Evolutionary conservation across 495 filamentous ascomycete species (phyloP).

Genomic region (Aspergillus cavernicola): DNA sequence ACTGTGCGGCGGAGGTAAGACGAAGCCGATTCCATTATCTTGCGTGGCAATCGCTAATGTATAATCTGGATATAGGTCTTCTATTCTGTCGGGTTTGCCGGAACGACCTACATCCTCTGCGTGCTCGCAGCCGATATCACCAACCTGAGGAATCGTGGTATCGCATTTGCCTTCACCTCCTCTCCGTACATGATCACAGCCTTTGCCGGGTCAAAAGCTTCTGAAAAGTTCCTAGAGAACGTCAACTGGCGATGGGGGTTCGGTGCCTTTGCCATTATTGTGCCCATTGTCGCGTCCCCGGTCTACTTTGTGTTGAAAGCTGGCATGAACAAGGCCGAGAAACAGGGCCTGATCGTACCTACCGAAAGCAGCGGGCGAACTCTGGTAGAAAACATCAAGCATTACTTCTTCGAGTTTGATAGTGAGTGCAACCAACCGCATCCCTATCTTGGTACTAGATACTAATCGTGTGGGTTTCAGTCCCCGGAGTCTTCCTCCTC

Average conservation of each 20-base stretch:
- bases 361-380: slow-evolving; percentile 35
- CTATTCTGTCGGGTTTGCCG: slow-evolving; percentile 52
- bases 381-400: slow-evolving; percentile 35
- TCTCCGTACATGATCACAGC: slow-evolving; percentile 43
- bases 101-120: slow-evolving; percentile 49
- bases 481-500: slow-evolving; percentile 53
- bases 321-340: slow-evolving; percentile 54
- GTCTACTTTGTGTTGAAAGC: slow-evolving; percentile 44
- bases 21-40: no score
- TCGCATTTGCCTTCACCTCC: slow-evolving; percentile 53
- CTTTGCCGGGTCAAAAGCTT: slow-evolving; percentile 34
- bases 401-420: slow-evolving; percentile 59
- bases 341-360: slow-evolving; percentile 29
- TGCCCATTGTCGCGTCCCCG: slow-evolving; percentile 50
- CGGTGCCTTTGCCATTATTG: slow-evolving; percentile 56
- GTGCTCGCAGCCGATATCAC: slow-evolving; percentile 62
- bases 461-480: slow-evolving; percentile 9
- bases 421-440: slow-evolving; percentile 19
- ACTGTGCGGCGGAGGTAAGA: slow-evolving; percentile 3
- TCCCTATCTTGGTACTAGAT: not conserved
- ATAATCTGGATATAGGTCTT: slow-evolving; percentile 35
- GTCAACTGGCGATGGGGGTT: slow-evolving; percentile 59
- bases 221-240: slow-evolving; percentile 35
- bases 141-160: slow-evolving; percentile 50
- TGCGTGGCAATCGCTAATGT: no score